Evolutionary conservation across 2,329 filamentous ascomycete species (phyloP).

Genomic region (Colletotrichum tropicicola): DNA sequence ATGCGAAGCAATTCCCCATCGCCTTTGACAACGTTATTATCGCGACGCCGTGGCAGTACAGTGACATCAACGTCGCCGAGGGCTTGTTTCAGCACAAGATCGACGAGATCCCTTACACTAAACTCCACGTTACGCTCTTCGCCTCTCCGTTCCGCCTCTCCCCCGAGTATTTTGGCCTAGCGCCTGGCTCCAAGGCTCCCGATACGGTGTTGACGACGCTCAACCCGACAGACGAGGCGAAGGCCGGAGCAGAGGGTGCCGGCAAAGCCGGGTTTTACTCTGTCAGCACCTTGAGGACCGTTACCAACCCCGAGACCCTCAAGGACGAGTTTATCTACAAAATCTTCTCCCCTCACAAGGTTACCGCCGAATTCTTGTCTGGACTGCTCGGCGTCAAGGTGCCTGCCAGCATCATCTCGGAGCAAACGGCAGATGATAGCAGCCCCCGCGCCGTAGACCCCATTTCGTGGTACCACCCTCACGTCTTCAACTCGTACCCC

Average conservation of each 20-base stretch:
- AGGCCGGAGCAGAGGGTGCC: constrained; percentile 63
- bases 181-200: constrained; percentile 67
- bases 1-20: constrained; percentile 53
- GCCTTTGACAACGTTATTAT: constrained; percentile 84
- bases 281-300: constrained; percentile 76
- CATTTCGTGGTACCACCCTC: constrained; percentile 81
- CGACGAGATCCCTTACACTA: constrained; percentile 84
- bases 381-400: constrained; percentile 59
- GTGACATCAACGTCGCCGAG: constrained; percentile 71
- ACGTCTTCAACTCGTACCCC: constrained; percentile 87
- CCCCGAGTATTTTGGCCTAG: constrained; percentile 76
- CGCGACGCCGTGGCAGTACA: constrained; percentile 84
- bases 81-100: constrained; percentile 75
- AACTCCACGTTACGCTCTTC: constrained; percentile 90
- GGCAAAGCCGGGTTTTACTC: constrained; percentile 86
- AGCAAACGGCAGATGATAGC: constrained; percentile 37
- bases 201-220: constrained; percentile 86
- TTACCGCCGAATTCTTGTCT: constrained; percentile 63
- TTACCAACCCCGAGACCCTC: constrained; percentile 67
- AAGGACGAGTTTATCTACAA: constrained; percentile 69
- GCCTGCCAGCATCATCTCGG: constrained; percentile 48
- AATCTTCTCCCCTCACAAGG: constrained; percentile 66
- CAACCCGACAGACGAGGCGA: constrained; percentile 62
- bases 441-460: constrained; percentile 44
- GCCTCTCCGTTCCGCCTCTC: constrained; percentile 79